A percentile compares a stretch with the other conserved stretches of the same genome.
phyloP scores from a whole-genome alignment of 306 rosid genomes.

The Aeschynomene evenia region DNA sequence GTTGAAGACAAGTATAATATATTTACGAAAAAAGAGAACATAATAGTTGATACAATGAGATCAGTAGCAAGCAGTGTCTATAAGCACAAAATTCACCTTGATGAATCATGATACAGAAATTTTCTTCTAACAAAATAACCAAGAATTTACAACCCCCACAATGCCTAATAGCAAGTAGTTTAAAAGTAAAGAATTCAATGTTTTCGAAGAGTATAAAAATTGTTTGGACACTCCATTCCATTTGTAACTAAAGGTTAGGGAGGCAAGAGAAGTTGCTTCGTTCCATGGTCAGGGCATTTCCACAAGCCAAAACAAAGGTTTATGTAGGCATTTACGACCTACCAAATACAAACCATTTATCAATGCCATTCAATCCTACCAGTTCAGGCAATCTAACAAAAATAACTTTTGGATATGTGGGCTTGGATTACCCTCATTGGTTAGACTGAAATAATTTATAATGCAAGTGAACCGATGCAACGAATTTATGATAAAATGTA shows the following conservation, averaged over 20 bases:
- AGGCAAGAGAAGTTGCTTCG: too few species aligned
- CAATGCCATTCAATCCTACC: not conserved
- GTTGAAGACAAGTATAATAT: not conserved
- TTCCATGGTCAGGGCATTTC: not conserved
- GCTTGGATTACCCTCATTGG: not conserved
- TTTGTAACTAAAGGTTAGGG: not conserved
- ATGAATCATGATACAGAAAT: not conserved
- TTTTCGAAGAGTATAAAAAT: too few species aligned
- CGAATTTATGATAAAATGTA: too few species aligned
- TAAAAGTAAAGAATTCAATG: not conserved
- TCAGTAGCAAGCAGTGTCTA: not conserved
- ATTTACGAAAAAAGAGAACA: not conserved
- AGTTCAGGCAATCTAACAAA: not conserved
- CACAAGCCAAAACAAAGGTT: not conserved
- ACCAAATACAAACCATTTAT: not conserved
- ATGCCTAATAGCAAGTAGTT: too few species aligned
- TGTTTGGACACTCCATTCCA: too few species aligned
- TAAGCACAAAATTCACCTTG: not conserved
- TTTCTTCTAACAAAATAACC: not conserved
- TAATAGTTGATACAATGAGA: not conserved
- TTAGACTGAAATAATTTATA: too few species aligned
- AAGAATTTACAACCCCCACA: not conserved
- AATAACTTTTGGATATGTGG: not conserved
- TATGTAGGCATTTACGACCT: not conserved
- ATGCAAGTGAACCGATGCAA: too few species aligned